Conservation (phyloP, 1,284 basidiomycete genomes). For the Fomitiporia mediterranea region DNA sequence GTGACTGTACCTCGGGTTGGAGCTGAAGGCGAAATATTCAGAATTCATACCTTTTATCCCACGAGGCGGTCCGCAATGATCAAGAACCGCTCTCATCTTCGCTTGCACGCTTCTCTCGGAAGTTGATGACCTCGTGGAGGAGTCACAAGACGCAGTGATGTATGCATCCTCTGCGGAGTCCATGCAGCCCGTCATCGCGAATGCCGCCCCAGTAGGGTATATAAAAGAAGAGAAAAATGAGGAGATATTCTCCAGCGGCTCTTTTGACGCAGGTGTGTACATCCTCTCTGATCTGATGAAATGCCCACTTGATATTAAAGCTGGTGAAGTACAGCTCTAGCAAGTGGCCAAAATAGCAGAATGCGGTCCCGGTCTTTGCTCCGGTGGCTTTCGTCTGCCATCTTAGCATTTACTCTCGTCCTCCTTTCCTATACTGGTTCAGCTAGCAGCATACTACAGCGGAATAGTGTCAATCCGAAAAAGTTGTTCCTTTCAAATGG, state of each 20-base stretch:
- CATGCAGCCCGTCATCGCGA: neutral
- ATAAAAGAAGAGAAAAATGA: neutral
- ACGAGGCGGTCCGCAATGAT: neutral
- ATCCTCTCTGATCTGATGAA: neutral
- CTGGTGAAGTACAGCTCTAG: no score
- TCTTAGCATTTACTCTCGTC: slow-evolving; percentile 9
- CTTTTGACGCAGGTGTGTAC: neutral
- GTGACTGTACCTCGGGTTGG: neutral
- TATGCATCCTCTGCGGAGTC: neutral
- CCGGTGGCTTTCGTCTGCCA: slow-evolving; percentile 8
- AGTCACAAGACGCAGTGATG: slow-evolving; percentile 4
- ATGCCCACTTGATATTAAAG: neutral
- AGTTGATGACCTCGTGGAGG: neutral
- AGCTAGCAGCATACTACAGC: neutral
- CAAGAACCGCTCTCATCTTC: neutral
- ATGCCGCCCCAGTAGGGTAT: neutral
- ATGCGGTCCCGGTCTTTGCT: neutral
- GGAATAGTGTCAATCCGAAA: neutral
- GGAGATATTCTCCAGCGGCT: no score
- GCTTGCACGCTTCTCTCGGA: neutral
- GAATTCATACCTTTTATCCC: neutral
- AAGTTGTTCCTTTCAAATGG: slow-evolving; percentile 4
- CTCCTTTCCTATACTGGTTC: slow-evolving; percentile 7
- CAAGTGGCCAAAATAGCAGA: neutral
- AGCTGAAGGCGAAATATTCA: neutral